Base-by-base conservation (phyloP, 2,329 filamentous ascomycete genomes). In the Stagonosporopsis tanaceti region DNA sequence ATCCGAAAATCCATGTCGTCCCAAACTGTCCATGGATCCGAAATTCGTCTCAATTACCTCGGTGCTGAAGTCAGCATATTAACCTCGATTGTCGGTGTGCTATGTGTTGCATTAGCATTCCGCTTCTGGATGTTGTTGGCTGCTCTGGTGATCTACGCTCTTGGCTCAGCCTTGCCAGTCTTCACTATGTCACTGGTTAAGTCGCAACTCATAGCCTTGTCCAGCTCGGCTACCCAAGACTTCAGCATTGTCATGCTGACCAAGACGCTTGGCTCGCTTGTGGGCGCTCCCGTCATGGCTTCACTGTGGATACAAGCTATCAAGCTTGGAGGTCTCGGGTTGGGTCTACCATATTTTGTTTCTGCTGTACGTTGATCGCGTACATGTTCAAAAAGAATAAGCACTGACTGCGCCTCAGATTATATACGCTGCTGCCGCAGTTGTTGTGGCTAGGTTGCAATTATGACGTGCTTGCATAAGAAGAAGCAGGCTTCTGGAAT, bases 131-230 rank as follows among this genome's bases (percentile, higher is more conserved):
- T 72, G 67, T 30, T 76, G 24, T 54, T 76, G 32, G 57, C 53
- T 32, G 75, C 73, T 1, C 65, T 77, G 15, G 66, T 77, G 8
- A 53, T 76, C 11, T 77, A 77, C 46, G 75, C 75, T 9, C 59
- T 76, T 8, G 75, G 75, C 11, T 77, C 75, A 9, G 74, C 75
- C 8, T 62, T 77, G 14, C 74, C 75, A 0, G 73, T 76, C 5
- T 77, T 77, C 53, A 75, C 73, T 0, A 75, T 76, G 68, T 75
- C 73, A 6, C 62, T 77, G 6, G 72, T 77, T 27, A 75, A 76
- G 50, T 72, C 71, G 6, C 65, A 67, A 2, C 61, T 73, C 6
- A 69, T 77, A 22, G 68, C 73, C 3, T 42, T 72, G 0, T 52
- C 58, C 14, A 59, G 68, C 22, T 68, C 64, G 2, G 64, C 72